A percentile compares a stretch with the other conserved stretches of the same genome.
Evolutionary conservation across 257 asterid genomes (phyloP).

Genomic region (Anisodus acutangulus): DNA sequence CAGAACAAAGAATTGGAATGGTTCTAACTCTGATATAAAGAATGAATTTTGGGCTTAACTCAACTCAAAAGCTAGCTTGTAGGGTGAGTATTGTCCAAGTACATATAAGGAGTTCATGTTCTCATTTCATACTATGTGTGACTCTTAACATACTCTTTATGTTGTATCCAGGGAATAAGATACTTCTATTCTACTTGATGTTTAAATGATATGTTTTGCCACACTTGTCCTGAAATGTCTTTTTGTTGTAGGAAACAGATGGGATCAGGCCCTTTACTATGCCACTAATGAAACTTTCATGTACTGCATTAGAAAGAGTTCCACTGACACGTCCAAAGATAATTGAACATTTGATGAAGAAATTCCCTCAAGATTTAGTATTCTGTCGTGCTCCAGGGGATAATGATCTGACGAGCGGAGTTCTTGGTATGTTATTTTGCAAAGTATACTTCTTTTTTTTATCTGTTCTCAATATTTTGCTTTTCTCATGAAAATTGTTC

Average conservation of each 20-base stretch:
- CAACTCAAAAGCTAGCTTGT: no score
- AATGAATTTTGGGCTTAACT: no score
- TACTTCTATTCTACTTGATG: not conserved
- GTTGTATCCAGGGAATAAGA: not conserved
- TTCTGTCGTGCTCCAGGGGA: slow-evolving; percentile 84
- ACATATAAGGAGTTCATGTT: no score
- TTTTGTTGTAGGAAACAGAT: slow-evolving; percentile 64
- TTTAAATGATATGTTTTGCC: slow-evolving; percentile 27
- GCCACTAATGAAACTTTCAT: slow-evolving; percentile 94
- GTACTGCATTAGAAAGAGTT: slow-evolving; percentile 94
- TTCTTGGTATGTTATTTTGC: slow-evolving; percentile 55
- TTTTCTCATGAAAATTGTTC: not conserved
- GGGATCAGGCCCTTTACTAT: slow-evolving; percentile 95
- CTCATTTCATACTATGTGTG: no score
- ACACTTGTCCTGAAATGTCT: slow-evolving; percentile 27
- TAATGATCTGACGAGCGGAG: slow-evolving; percentile 56
- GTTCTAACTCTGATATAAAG: no score
- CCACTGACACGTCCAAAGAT: slow-evolving; percentile 71
- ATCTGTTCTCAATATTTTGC: not conserved
- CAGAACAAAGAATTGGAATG: no score
- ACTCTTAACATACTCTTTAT: no score
- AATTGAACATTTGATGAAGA: slow-evolving; percentile 66
- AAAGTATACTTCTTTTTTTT: not conserved
- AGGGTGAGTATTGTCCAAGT: no score
- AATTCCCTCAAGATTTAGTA: slow-evolving; percentile 79